Base-by-base conservation (phyloP, 23 red algal genomes). In the Gracilaria caudata region DNA sequence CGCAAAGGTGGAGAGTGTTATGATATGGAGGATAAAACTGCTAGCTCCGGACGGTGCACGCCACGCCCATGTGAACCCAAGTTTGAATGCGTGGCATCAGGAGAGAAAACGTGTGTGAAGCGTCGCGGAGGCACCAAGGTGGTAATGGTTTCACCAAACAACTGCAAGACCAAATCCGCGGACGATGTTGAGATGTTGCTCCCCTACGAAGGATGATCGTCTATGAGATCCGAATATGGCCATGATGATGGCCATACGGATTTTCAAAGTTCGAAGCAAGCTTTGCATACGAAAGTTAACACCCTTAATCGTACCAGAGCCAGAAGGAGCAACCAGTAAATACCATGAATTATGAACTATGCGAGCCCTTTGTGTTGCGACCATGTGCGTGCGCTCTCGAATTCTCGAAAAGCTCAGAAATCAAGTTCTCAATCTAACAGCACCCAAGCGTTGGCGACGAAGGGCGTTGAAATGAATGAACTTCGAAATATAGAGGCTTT, bases 111-210 rank as follows among this genome's bases (percentile, higher is more conserved):
- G 43, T 75, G 70, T 47, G 43, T 75, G n/a, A 75, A 75, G 33
- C 70, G 70, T 47, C 37, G 43, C 13, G 43, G 37, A 32, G 43
- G 37, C 2, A 49, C 24, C n/a, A 75, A 47, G 43, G 70, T 75
- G 37, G 70, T 75, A 3, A 75, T 75, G 70, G 70, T 75, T 7
- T 11, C 39, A 10, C 70, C 70, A 7, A 43, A 75, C 70, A 29
- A 26, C 25, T 75, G 70, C 70, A 75, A 49, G 70, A 36, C 26
- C 3, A 40, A 46, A 47, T 16, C 61, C 9, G 70, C 70, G 38
- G 37, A 43, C 43, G 40, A 75, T 43, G 21, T 49, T 0, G 70
- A 75, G 37, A 75, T 75, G 70, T 29, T 75, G n/a, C 37, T 75
- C 16, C 70, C 70, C 7, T 75, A 75, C 38, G 43, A 75, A 24